Evolutionary conservation across 208 protist genomes (phyloP).

Genomic region (Trypanosoma vivax): DNA sequence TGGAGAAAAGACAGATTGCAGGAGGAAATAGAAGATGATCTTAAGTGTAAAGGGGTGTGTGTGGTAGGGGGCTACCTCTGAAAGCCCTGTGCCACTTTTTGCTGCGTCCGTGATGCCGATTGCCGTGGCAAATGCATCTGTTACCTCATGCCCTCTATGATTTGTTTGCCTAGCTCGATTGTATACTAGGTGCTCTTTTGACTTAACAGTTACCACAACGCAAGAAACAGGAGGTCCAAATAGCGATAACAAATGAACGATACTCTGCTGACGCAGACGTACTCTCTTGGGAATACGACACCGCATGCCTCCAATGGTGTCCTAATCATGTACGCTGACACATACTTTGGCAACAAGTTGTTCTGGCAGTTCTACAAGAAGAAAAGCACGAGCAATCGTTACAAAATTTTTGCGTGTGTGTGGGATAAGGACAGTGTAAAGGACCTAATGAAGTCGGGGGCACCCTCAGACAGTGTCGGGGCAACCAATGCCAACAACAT

Average conservation of each 20-base stretch:
- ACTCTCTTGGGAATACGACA: background rate
- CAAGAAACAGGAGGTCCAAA: no score
- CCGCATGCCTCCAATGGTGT: constrained; percentile 30
- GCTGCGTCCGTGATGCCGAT: no score
- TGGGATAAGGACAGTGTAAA: constrained; percentile 53
- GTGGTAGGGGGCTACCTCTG: background rate
- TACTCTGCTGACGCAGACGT: constrained; percentile 30
- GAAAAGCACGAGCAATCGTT: constrained; percentile 5
- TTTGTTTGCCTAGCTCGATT: no score
- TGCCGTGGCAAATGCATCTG: no score
- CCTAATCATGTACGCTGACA: constrained; percentile 76
- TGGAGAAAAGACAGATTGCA: background rate
- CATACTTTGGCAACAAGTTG: constrained; percentile 62
- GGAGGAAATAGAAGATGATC: background rate
- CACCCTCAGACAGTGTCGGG: no score
- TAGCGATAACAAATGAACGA: no score
- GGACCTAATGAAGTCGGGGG: constrained; percentile 1
- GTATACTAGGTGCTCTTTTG: no score
- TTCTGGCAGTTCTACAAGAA: constrained; percentile 45
- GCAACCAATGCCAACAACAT: no score
- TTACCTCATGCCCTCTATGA: no score
- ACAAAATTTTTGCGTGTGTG: constrained; percentile 65
- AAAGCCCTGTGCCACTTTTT: no score
- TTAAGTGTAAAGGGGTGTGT: background rate
- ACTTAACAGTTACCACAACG: no score